Evolutionary conservation across 2,329 filamentous ascomycete species (phyloP), one percentile per base, ranked within the genome.

Genomic region (Rutstroemia sp.): DNA sequence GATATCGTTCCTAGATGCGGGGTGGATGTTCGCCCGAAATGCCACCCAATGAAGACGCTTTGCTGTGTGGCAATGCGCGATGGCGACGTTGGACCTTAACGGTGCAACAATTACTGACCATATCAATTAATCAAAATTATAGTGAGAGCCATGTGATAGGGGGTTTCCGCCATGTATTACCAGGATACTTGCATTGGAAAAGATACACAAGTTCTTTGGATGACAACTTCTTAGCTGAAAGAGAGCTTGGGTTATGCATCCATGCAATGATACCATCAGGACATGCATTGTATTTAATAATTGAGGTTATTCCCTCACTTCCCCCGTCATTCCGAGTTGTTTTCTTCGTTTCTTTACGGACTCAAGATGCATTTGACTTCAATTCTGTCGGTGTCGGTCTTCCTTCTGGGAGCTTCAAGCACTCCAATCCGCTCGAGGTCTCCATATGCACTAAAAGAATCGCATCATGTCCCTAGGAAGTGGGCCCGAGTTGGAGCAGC

Each of bases 341-440:
- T 19, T 42, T 14, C 16, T 19, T 19, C 16, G 14, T 42, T 14
- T 6, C 19, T 10, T 8, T 18, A 8, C 16, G 19, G 16, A 19
- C 19, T 42, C 7, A 46, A 46, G 12, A 46, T 46, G 42, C 10
- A 21, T 9, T 46, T 46, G n/a, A 46, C 42, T 14, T 46, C 21
- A 23, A 23, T 19, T 3, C 19, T 46, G 42, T 46, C 42, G 21
- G 12, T 25, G 12, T 21, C 42, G 7, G 18, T 46, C 18, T 46
- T 46, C 21, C 10, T 46, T n/a, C 12, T 46, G 51, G 50, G 18
- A 41, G 55, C 56, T 9, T 37, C 47, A 6, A 54, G 34, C 30
- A 58, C 67, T 2, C 71, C 73, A 5, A 63, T 74, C 19, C 63
- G 63, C 44, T 62, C 71, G 12, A 19, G 42, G 21, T 7, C 49